Evolutionary conservation across 2,329 filamentous ascomycete genomes (phyloP).

Genomic region (Aulographum hederae): DNA sequence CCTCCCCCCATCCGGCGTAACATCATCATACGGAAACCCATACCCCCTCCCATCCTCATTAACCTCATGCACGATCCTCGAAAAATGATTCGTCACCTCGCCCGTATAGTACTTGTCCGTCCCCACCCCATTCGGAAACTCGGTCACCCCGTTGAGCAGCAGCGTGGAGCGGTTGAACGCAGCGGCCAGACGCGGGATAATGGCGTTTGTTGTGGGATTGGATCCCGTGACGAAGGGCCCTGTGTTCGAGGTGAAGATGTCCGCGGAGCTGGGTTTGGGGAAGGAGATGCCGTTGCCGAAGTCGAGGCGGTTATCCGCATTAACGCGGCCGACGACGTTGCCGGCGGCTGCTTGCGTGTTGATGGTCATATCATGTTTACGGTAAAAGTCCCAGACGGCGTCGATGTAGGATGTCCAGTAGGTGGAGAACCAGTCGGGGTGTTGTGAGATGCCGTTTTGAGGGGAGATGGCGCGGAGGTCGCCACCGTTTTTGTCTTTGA

Average conservation of each 20-base stretch:
- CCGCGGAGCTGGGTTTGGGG: constrained; percentile 34
- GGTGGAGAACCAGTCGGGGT: constrained; percentile 26
- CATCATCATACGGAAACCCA: constrained; percentile 56
- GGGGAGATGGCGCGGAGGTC: constrained; percentile 25
- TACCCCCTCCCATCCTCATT: constrained; percentile 45
- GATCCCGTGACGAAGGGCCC: constrained; percentile 36
- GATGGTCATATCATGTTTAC: constrained; percentile 29
- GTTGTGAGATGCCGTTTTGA: constrained; percentile 26
- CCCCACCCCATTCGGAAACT: not conserved
- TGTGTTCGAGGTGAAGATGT: constrained; percentile 49
- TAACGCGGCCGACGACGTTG: constrained; percentile 31
- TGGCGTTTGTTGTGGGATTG: constrained; percentile 29
- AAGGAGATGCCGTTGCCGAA: constrained; percentile 33
- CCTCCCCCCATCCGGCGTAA: constrained; percentile 31
- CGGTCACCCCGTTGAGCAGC: constrained; percentile 13
- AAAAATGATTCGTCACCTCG: constrained; percentile 45
- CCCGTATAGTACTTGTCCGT: constrained; percentile 38
- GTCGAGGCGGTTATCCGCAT: constrained; percentile 18
- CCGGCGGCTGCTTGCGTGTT: constrained; percentile 47
- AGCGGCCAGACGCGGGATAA: constrained; percentile 57
- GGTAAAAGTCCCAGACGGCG: constrained; percentile 31
- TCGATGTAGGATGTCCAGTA: constrained; percentile 36
- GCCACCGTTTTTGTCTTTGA: constrained; percentile 16
- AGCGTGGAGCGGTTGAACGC: constrained; percentile 60
- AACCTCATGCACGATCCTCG: constrained; percentile 42